These are phyloP conservation scores for Ustilago lituana DNA, from an alignment of 1,284 basidiomycete species.

Conservation along the genomic window DNA sequence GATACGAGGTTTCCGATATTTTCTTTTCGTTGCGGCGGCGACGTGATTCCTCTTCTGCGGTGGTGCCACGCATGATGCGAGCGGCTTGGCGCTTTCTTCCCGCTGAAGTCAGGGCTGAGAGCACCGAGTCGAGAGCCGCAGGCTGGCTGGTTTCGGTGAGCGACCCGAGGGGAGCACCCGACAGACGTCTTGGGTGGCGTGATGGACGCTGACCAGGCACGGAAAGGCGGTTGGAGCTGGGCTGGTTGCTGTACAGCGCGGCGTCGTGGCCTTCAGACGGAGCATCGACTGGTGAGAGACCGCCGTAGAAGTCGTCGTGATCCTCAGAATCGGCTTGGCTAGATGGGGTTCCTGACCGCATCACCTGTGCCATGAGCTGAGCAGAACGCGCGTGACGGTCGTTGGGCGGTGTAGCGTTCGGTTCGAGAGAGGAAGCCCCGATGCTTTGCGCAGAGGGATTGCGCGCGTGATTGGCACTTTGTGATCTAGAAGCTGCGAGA, in stretches of 20 bases:
- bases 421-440: conserved; percentile 4
- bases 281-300: conserved; percentile 45
- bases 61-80: conserved; percentile 62
- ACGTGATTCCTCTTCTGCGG: conserved; percentile 57
- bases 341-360: conserved; percentile 30
- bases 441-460: conserved; percentile 28
- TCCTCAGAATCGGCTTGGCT: conserved; percentile 41
- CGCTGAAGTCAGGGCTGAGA: conserved; percentile 57
- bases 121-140: conserved; percentile 56
- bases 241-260: conserved; percentile 29
- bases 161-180: conserved; percentile 53
- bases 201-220: conserved; percentile 41
- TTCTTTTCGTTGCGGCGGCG: conserved; percentile 50
- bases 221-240: conserved; percentile 24
- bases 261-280: conserved; percentile 35
- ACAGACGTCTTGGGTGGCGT: conserved; percentile 35
- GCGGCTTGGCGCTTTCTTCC: conserved; percentile 60
- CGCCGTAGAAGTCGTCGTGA: conserved; percentile 56
- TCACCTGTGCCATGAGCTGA: conserved; percentile 51
- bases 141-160: conserved; percentile 54
- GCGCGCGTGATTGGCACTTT: conserved; percentile 17
- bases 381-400: conserved; percentile 51
- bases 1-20: conserved; percentile 47
- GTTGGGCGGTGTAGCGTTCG: conserved; percentile 15
- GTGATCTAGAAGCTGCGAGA: conserved; percentile 29